These are phyloP conservation scores for Halophytophthora polymorphica DNA, from an alignment of 352 stramenopile genomes.

Conservation along the genomic window DNA sequence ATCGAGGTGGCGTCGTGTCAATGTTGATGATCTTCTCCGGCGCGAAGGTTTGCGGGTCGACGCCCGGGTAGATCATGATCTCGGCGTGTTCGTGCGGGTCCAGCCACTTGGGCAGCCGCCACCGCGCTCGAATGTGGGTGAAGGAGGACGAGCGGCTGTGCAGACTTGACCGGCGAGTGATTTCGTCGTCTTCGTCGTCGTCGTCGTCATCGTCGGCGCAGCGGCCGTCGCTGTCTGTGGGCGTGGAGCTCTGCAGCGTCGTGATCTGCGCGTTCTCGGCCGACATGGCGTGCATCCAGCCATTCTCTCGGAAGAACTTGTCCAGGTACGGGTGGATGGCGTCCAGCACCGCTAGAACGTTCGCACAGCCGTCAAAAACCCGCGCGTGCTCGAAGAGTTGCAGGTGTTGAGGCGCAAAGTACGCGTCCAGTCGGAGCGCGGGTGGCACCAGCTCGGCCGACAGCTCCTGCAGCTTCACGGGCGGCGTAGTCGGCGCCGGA, in stretches of 20 bases:
- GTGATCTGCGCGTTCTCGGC: conserved; percentile 35
- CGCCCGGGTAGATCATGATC: conserved; percentile 51
- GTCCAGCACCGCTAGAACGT: conserved; percentile 62
- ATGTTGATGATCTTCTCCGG: conserved; percentile 65
- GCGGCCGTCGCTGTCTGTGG: conserved; percentile 25
- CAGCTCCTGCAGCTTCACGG: conserved; percentile 32
- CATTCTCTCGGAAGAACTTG: conserved; percentile 41
- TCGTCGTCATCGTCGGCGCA: conserved; percentile 28
- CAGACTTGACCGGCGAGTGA: conserved; percentile 7
- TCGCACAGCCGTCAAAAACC: conserved; percentile 53
- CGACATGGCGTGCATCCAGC: conserved; percentile 27
- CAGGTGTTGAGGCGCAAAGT: conserved; percentile 43
- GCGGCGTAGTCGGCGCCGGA: background rate
- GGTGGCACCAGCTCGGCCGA: conserved; percentile 25
- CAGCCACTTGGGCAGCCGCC: conserved; percentile 38
- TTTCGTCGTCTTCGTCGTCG: conserved; percentile 36
- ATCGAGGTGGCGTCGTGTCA: conserved; percentile 6
- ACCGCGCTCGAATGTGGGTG: conserved; percentile 25
- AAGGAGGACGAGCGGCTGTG: conserved; percentile 22
- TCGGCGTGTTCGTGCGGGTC: conserved; percentile 44
- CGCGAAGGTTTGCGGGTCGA: conserved; percentile 42
- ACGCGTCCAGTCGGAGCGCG: conserved; percentile 41
- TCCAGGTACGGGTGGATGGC: conserved; percentile 55
- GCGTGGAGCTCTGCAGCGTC: conserved; percentile 35
- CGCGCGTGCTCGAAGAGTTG: conserved; percentile 44